Conservation (phyloP, 2,329 filamentous ascomycete genomes). For the Arthrobotrys pseudoclavata region DNA sequence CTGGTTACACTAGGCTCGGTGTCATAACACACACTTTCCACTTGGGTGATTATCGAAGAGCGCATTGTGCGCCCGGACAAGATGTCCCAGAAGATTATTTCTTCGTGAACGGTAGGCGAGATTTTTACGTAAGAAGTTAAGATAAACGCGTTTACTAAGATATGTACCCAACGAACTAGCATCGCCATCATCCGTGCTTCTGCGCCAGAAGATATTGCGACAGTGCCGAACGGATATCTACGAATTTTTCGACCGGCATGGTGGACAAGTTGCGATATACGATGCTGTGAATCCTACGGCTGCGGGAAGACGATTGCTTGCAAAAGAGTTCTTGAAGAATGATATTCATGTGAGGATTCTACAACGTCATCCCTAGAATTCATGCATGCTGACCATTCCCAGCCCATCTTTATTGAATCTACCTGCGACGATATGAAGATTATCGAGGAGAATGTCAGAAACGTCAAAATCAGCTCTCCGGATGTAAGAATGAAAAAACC, state of each 20-base stretch:
- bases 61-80: conserved; percentile 84
- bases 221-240: conserved; percentile 98
- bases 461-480: conserved; percentile 97
- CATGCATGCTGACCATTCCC: conserved; percentile 35
- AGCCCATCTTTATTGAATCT: conserved; percentile 97
- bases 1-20: conserved; percentile 76
- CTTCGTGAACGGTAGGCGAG: conserved; percentile 79
- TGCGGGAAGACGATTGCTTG: conserved; percentile 82
- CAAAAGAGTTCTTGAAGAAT: conserved; percentile 97
- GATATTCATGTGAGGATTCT: conserved; percentile 79
- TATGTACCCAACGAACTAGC: conserved; percentile 67
- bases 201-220: conserved; percentile 96
- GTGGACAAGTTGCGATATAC: conserved; percentile 97
- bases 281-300: conserved; percentile 96
- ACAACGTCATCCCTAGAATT: background rate
- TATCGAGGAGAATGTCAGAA: conserved; percentile 94
- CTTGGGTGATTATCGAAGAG: conserved; percentile 93
- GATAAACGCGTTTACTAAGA: conserved; percentile 30
- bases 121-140: conserved; percentile 1
- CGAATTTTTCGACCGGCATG: conserved; percentile 94
- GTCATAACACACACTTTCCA: conserved; percentile 99
- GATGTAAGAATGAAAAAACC: conserved; percentile 74
- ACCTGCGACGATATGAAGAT: conserved; percentile 93
- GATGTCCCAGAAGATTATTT: conserved; percentile 97
- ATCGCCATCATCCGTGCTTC: conserved; percentile 88